These are phyloP conservation scores for Phytophthora litchii DNA, from an alignment of 352 stramenopile species.

Conservation along the genomic window DNA sequence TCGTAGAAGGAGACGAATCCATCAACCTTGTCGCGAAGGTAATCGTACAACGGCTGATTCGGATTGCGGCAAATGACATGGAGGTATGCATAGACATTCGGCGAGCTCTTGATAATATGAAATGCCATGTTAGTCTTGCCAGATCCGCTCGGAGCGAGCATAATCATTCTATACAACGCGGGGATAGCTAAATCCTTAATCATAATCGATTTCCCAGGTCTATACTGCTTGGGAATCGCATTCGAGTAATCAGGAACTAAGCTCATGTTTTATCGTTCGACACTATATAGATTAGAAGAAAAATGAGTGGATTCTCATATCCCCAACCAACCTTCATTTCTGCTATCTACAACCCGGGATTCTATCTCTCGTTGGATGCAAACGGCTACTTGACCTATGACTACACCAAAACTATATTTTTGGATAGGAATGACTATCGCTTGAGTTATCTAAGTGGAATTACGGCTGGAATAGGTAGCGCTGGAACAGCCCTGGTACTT, in stretches of 20 bases:
- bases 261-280: constrained; percentile 19
- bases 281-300: constrained; percentile 27
- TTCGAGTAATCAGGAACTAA: constrained; percentile 13
- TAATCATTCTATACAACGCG: constrained; percentile 8
- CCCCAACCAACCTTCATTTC: constrained; percentile 13
- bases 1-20: constrained; percentile 19
- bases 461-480: background rate
- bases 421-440: constrained; percentile 24
- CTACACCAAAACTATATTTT: constrained; percentile 26
- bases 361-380: constrained; percentile 17
- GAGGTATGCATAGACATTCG: constrained; percentile 2
- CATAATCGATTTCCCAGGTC: constrained; percentile 14
- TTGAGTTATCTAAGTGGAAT: constrained; percentile 13
- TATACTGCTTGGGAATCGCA: constrained; percentile 21
- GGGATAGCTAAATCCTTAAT: constrained; percentile 1
- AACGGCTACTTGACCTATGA: constrained; percentile 20
- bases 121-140: constrained; percentile 7
- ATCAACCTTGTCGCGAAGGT: constrained; percentile 28
- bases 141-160: constrained; percentile 2
- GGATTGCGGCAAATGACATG: constrained; percentile 2
- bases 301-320: constrained; percentile 29
- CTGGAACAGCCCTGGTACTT: constrained; percentile 4
- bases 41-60: constrained; percentile 26
- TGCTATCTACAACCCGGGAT: constrained; percentile 23
- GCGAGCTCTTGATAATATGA: constrained; percentile 1